Evolutionary conservation across 768 basidiomycete species (phyloP), one percentile per base, ranked within the genome.

Genomic region (Naematelia aurantialba): DNA sequence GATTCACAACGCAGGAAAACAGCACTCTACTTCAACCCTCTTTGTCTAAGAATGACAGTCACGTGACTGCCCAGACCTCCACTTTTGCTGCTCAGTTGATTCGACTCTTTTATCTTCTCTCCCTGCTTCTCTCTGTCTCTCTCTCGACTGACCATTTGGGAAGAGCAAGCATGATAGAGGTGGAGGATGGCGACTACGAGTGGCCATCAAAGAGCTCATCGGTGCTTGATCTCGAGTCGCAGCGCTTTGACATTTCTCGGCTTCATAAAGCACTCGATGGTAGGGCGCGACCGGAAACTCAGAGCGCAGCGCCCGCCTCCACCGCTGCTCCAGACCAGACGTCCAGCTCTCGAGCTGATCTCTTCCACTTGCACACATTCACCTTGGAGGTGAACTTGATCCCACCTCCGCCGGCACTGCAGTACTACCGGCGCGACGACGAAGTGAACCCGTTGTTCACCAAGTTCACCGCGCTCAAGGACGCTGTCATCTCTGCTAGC

Each of bases 321-420:
- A 39, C 17, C 34, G 8, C 34, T 8, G 17, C 34, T 17, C 34
- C 34, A 39, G 34, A n/a, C n/a, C n/a, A n/a, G n/a, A n/a, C 34
- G 17, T 39, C 34, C 8, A 8, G 8, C 34, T 39, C 52, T 51
- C 49, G 49, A 17, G n/a, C 52, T 30, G 27, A 24, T 52, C 52
- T 52, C 26, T 57, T 69, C 48, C 71, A 73, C 59, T 45, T 73
- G 1, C 66, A 69, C 49, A 68, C 68, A 8, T 56, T 63, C 45
- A 64, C 64, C 3, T 52, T 73, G 45, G 66, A 73, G 25, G 30
- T 55, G 5, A 47, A 55, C 5, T 46, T 73, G n/a, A 5, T 27
- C 21, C 46, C 65, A 22, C 71, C 71, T 8, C 13, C 26, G 2
- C n/a, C 53, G 17, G 8, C 34, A 4, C 12, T 62, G 4, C 30